Evolutionary conservation across 768 basidiomycete genomes (phyloP), one percentile per base, ranked within the genome.

Genomic region (Collybia sordida): DNA sequence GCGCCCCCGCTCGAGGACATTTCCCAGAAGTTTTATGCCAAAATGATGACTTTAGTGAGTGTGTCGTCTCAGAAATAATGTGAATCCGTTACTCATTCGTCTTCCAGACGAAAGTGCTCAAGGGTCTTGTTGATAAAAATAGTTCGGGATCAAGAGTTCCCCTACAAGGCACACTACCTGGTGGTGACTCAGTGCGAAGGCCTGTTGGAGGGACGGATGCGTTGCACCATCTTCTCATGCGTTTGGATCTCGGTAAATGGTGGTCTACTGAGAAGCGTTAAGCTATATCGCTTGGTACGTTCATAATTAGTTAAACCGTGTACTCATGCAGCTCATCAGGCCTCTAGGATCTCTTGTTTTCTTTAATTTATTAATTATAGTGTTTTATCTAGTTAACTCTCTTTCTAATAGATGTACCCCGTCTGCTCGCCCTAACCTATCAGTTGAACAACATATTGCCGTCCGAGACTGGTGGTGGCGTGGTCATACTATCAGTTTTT

Each of bases 21-120:
- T 3, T 80, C 76, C 55, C 48, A 58, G 5, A 72, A 73, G 45
- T 89, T 89, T 60, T 69, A 73, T 17, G 62, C 64, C 28, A 85
- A 79, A 59, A 80, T 86, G 73, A 56, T 68, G 0, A 73, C 71
- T 2, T 60, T 91, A 64, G 89, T 90, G 53, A 54, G 85, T 70
- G 22, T 35, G 12, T 21, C 5, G 46, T 42, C 21, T 49, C 36
- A 25, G 6, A 18, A 6, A 36, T 4, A n/a, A 15, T 28, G 39
- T 53, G 15, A 46, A 49, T 24, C 44, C 49, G 39, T 64, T 24
- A 50, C 34, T 18, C 27, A 25, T 38, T 50, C 22, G 19, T 15
- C 22, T 19, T 23, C 3, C 54, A 90, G 88, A 72, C 75, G 1
- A 80, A 75, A 56, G 72, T 79, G 4, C 58, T 90, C 48, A 81